These are phyloP conservation scores for Coniochaeta sp. DNA, from an alignment of 2,329 filamentous ascomycete species.

Conservation along the genomic window DNA sequence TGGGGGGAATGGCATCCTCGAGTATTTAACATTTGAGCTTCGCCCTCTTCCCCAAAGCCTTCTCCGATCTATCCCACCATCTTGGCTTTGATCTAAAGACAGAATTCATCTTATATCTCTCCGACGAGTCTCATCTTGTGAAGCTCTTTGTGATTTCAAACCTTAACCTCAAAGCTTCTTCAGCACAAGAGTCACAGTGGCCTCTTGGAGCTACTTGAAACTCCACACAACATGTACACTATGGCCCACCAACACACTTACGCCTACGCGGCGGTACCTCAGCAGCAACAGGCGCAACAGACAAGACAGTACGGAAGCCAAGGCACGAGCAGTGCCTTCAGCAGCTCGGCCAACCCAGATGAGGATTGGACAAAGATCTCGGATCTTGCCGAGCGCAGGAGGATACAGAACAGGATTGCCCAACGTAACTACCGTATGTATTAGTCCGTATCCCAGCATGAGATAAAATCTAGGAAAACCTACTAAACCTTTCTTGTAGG, in stretches of 20 bases:
- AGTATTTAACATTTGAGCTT: slow-evolving; percentile 6
- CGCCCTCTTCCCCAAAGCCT: slow-evolving; percentile 3
- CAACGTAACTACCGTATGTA: slow-evolving; percentile 87
- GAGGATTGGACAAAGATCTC: slow-evolving; percentile 99
- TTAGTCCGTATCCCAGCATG: slow-evolving; percentile 3
- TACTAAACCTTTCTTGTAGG: slow-evolving; percentile 38
- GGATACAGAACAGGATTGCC: slow-evolving; percentile 96
- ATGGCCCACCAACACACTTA: slow-evolving; percentile 34
- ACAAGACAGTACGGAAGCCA: slow-evolving; percentile 63
- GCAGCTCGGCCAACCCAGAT: slow-evolving; percentile 86
- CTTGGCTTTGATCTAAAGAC: not conserved
- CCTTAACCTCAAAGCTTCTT: not conserved
- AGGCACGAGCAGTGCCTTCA: slow-evolving; percentile 89
- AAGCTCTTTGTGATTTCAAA: not conserved
- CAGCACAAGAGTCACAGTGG: not conserved
- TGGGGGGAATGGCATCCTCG: slow-evolving; percentile 1
- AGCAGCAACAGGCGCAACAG: slow-evolving; percentile 17
- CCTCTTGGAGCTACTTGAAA: not conserved
- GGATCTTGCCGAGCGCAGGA: slow-evolving; percentile 84
- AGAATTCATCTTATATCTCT: not conserved
- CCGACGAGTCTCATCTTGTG: not conserved
- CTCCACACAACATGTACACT: slow-evolving; percentile 28
- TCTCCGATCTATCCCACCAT: slow-evolving; percentile 5
- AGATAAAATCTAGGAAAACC: slow-evolving; percentile 3
- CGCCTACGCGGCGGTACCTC: slow-evolving; percentile 26